Evolutionary conservation across 1,284 basidiomycete genomes (phyloP).

Genomic region (Phlebopus sp.): DNA sequence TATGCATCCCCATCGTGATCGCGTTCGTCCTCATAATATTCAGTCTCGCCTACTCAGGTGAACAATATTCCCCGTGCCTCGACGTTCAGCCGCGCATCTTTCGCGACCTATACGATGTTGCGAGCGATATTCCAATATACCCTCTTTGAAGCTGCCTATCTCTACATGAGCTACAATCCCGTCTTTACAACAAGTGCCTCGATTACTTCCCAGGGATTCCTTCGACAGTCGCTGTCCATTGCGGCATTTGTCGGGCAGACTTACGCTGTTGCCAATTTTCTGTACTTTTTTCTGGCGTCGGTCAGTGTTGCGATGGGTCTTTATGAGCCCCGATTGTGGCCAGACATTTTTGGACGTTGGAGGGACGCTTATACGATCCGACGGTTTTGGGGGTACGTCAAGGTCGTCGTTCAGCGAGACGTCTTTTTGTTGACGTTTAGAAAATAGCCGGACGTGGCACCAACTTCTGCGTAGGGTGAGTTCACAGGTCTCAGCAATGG

Average conservation of each 20-base stretch:
- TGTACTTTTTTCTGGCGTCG: constrained; percentile 22
- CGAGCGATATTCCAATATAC: constrained; percentile 5
- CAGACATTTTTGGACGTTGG: constrained; percentile 33
- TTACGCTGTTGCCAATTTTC: constrained; percentile 21
- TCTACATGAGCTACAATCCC: constrained; percentile 21
- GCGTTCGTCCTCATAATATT: neutral
- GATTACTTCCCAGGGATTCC: constrained; percentile 13
- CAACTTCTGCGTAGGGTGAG: constrained; percentile 27
- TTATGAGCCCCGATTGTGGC: constrained; percentile 32
- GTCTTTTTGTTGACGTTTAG: neutral
- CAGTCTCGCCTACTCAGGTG: neutral
- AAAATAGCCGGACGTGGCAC: constrained; percentile 32
- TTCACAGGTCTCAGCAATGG: neutral
- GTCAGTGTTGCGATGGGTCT: constrained; percentile 23
- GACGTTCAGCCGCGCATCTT: neutral
- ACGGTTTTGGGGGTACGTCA: constrained; percentile 36
- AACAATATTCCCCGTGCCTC: constrained; percentile 3
- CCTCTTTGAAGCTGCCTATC: constrained; percentile 16
- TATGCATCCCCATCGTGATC: neutral
- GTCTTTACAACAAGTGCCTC: constrained; percentile 9
- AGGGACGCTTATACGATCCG: constrained; percentile 35
- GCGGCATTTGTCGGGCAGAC: constrained; percentile 3
- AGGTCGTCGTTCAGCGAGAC: neutral
- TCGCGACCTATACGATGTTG: neutral
- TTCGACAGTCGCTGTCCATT: constrained; percentile 12